Conservation (phyloP, 805 yeast species). For the Wickerhamiella galacta region DNA sequence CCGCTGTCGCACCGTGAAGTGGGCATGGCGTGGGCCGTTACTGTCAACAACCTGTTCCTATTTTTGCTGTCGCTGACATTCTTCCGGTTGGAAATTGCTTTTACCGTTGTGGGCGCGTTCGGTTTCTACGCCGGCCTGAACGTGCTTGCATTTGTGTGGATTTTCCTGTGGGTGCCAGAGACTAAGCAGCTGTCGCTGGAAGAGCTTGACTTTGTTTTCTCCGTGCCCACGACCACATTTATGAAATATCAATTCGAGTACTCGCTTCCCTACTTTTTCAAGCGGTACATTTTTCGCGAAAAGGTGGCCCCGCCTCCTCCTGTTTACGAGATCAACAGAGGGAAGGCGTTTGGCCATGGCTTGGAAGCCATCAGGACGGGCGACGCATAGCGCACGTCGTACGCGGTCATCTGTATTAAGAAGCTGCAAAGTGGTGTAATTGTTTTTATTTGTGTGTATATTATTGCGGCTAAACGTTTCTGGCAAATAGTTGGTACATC, state of each 20-base stretch:
- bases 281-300: slow-evolving; percentile 5
- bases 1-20: slow-evolving; percentile 14
- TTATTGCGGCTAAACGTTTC: no score
- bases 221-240: slow-evolving; percentile 35
- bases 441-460: no score
- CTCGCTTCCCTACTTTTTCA: slow-evolving; percentile 2
- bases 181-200: slow-evolving; percentile 58
- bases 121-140: slow-evolving; percentile 86
- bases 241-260: slow-evolving; percentile 31
- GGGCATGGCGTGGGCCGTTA: slow-evolving; percentile 23
- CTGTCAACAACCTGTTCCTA: slow-evolving; percentile 35
- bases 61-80: slow-evolving; percentile 56
- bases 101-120: slow-evolving; percentile 71
- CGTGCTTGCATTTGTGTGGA: slow-evolving; percentile 49
- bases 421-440: slow-evolving; percentile 2
- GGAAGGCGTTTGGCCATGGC: no score
- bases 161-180: slow-evolving; percentile 38
- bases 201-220: slow-evolving; percentile 59
- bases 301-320: background rate
- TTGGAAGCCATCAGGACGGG: no score
- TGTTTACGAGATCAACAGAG: no score
- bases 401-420: no score
- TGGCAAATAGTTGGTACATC: no score
- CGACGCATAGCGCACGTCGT: no score
- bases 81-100: slow-evolving; percentile 53